Evolutionary conservation across 768 basidiomycete species (phyloP).

Genomic region (Suillus plorans): DNA sequence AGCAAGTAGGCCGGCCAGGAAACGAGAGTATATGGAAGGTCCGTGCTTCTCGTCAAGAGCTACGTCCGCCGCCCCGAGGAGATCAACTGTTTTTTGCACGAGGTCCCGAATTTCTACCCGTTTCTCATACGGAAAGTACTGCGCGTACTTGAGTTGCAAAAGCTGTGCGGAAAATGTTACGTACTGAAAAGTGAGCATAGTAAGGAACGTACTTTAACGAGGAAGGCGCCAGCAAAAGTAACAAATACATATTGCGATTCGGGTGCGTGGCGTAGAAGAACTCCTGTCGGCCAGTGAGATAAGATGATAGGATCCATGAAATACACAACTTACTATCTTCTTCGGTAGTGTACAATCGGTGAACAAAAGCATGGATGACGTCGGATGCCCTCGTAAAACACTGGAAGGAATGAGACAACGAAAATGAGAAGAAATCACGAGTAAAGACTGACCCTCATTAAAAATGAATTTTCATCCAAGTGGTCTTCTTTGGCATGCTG

Average conservation of each 20-base stretch:
- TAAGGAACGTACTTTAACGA: conserved; percentile 62
- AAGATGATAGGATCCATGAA: background rate
- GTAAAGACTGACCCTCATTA: conserved; percentile 53
- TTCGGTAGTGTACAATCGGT: conserved; percentile 51
- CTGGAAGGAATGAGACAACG: conserved; percentile 32
- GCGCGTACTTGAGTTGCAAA: conserved; percentile 73
- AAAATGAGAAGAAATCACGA: background rate
- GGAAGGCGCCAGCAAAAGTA: conserved; percentile 79
- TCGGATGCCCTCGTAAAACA: conserved; percentile 68
- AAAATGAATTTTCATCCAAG: conserved; percentile 62
- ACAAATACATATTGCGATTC: conserved; percentile 79
- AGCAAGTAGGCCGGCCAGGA: conserved; percentile 69
- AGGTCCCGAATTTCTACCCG: conserved; percentile 60
- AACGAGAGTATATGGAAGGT: conserved; percentile 77
- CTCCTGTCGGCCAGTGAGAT: conserved; percentile 34
- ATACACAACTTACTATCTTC: conserved; percentile 45
- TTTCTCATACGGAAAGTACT: conserved; percentile 56
- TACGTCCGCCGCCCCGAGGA: conserved; percentile 67
- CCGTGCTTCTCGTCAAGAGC: conserved; percentile 81
- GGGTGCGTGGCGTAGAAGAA: conserved; percentile 69
- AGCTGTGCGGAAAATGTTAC: conserved; percentile 40
- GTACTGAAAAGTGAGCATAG: background rate
- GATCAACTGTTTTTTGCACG: conserved; percentile 65
- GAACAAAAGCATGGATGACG: conserved; percentile 60
- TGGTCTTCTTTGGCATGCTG: conserved; percentile 65